These are phyloP conservation scores for Selaginella moellendorffii DNA, from an alignment of 75 land plant genomes.

Conservation along the genomic window DNA sequence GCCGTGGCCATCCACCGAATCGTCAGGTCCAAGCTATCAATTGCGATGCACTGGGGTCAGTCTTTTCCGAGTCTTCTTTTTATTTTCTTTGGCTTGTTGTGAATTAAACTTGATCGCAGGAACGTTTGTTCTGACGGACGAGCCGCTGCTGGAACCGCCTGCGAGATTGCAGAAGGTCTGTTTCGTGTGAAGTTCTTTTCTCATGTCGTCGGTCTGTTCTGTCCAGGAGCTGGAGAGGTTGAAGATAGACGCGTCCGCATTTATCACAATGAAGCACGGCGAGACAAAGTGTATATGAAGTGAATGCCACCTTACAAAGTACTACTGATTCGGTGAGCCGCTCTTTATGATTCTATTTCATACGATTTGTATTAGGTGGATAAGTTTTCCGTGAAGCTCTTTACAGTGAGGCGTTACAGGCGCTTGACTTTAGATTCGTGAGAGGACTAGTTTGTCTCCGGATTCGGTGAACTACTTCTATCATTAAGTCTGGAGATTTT, in stretches of 20 bases:
- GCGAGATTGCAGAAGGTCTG: constrained; percentile 11
- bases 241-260: constrained; percentile 19
- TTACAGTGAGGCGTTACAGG: too few species aligned
- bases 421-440: too few species aligned
- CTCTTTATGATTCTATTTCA: too few species aligned
- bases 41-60: constrained; percentile 27
- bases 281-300: constrained; percentile 21
- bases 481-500: too few species aligned
- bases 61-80: not conserved
- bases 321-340: too few species aligned
- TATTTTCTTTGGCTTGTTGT: not conserved
- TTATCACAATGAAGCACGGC: constrained; percentile 24
- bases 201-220: not conserved
- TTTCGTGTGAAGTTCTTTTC: not conserved
- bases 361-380: too few species aligned
- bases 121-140: constrained; percentile 22
- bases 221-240: constrained; percentile 20
- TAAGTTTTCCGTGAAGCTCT: too few species aligned
- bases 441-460: too few species aligned
- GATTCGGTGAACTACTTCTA: too few species aligned
- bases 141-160: constrained; percentile 19
- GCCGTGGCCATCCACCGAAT: constrained; percentile 20
- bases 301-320: too few species aligned
- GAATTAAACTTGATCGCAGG: constrained; percentile 8
- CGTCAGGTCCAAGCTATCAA: constrained; percentile 13